Base-by-base conservation (phyloP, 1,139 yeast species). In the Candida tunisiensis region DNA sequence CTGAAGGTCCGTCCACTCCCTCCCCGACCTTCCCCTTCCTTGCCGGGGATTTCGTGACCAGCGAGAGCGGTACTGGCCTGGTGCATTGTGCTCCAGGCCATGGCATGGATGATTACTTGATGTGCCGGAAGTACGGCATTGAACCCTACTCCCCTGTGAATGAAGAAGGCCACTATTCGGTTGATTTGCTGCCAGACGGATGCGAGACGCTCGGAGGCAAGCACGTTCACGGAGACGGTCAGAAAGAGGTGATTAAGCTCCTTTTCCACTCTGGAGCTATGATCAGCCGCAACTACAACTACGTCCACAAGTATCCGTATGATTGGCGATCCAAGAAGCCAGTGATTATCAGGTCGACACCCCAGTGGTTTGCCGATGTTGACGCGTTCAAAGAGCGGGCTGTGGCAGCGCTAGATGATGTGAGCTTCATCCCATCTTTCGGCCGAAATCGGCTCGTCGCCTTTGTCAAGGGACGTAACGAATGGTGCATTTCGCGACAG, bases 21-120 rank as follows among this genome's bases (percentile, higher is more conserved):
- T 35, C 43, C 1, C 38, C 41, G 2, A 32, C 34, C 1, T 65
- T 60, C 35, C 92, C 92, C 0, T 57, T 91, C 4, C 40, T 85
- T 2, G 73, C 70, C 33, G 96, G 92, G 3, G 69, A 65, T 28
- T 93, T 85, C 51, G 96, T 91, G 8, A 71, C 83, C 1, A 66
- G 68, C 28, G 42, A 65, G 2, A 72, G 92, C 0, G 99, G 99
- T 51, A 82, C 98, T 0, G 99, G 98, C 2, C 55, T 91, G 10
- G 99, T 88, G 1, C 99, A 88, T 44, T 79, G 83, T 11, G 96
- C 98, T 0, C 96, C 98, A 2, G 96, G 95, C 0, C 98, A 88
- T 49, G 99, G 99, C 40, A 70, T 74, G 42, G 98, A 91, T 38
- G 99, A 88, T 56, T 85, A 80, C 46, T 44, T 74, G 15, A 61